Base-by-base conservation (phyloP, 2,329 filamentous ascomycete species). In the Peltaster fructicola region DNA sequence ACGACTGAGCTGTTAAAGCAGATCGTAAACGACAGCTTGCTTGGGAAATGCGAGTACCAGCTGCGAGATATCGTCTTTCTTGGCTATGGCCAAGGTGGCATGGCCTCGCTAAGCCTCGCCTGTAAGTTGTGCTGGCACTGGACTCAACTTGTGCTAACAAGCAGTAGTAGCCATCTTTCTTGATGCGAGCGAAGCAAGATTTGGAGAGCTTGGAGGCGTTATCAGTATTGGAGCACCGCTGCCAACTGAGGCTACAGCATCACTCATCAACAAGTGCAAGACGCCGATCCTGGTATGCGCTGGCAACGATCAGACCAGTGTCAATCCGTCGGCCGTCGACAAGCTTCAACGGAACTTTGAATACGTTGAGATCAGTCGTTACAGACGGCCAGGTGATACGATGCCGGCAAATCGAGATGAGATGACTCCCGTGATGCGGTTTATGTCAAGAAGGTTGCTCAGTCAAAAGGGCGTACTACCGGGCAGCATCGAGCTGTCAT, bases 391-490 rank as follows among this genome's bases (percentile, higher is more conserved):
- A 3, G 77, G 73, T 5, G 80, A 91, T 48, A 65, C 64, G 1
- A 92, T 93, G 84, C 81, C 82, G n/a, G 57, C 61, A 22, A 74
- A 63, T 45, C 62, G 75, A 26, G 81, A 90, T 7, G 84, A 95
- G 59, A 84, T 90, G 64, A 45, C 84, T 41, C 82, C 84, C 1
- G 65, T 93, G 31, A 93, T 93, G 81, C 68, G 75, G 43, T 93
- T 73, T 47, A 65, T 82, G 40, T 73, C 73, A 0, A 63, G 73
- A 24, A 63, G 73, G 40, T 49, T 88, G 38, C 43, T 53, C 34
- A 68, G 63, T 37, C 54, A 49, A 20, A 57, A 51, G 27, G 64
- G 63, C 1, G 57, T 65, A 5, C 63, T 63, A 1, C 52, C 57
- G 27, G 65, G 61, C 0, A 59, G 55, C 33, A 52, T 65, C 2